These are phyloP conservation scores for Tardiomyces blankii DNA, from an alignment of 1,139 yeast species.

Conservation along the genomic window DNA sequence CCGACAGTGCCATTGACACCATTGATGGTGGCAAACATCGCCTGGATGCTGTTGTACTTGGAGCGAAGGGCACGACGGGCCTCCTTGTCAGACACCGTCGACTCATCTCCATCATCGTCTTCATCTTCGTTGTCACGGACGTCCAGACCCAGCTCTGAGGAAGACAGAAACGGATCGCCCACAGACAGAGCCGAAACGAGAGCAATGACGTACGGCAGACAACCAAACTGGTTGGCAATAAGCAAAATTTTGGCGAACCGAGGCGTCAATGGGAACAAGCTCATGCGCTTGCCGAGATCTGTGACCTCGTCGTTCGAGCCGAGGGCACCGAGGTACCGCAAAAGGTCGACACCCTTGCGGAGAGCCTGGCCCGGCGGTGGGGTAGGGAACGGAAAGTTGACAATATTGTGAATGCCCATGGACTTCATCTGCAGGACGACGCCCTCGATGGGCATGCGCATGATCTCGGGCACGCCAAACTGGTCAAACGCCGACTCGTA, in stretches of 20 bases:
- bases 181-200: constrained; percentile 89
- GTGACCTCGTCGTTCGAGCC: constrained; percentile 44
- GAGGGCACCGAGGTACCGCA: constrained; percentile 73
- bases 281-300: constrained; percentile 73
- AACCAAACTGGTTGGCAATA: constrained; percentile 76
- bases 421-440: constrained; percentile 90
- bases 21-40: constrained; percentile 57
- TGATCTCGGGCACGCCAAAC: constrained; percentile 80
- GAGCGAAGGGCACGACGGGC: constrained; percentile 35
- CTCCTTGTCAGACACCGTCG: constrained; percentile 28
- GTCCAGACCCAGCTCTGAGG: constrained; percentile 54
- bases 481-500: constrained; percentile 77
- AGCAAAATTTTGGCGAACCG: constrained; percentile 84
- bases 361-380: constrained; percentile 66
- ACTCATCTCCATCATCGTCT: constrained; percentile 20
- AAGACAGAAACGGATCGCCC: constrained; percentile 80
- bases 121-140: constrained; percentile 15
- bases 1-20: constrained; percentile 31
- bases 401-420: constrained; percentile 88
- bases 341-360: constrained; percentile 52
- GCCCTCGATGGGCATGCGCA: constrained; percentile 94
- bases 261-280: constrained; percentile 87
- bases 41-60: constrained; percentile 45
- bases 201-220: constrained; percentile 80
- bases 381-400: constrained; percentile 94